Conservation (phyloP, 2,329 filamentous ascomycete species). For the Nemania sp. region DNA sequence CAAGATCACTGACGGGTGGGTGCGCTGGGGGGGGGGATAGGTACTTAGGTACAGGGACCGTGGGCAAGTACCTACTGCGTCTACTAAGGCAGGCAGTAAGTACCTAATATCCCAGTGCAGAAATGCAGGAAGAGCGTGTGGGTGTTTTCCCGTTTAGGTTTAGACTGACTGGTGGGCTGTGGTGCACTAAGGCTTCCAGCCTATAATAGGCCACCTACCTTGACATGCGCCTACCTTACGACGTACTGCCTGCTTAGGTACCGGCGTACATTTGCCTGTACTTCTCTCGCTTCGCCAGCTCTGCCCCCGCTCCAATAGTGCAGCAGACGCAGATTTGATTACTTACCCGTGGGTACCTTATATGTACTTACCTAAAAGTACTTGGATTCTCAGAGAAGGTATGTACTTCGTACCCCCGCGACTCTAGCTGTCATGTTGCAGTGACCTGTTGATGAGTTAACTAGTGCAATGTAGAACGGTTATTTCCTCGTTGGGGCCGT, state of each 20-base stretch:
- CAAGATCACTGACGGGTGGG: constrained; percentile 35
- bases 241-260: no score
- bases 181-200: no score
- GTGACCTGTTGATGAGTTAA: no score
- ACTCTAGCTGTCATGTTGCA: no score
- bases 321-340: not conserved
- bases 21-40: constrained; percentile 22
- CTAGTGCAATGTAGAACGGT: no score
- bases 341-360: no score
- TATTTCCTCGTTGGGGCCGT: no score
- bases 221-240: not conserved
- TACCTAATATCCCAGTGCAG: not conserved
- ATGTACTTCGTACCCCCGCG: no score
- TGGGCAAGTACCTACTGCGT: not conserved
- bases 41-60: constrained; percentile 3
- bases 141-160: constrained; percentile 21
- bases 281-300: not conserved
- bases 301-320: constrained; percentile 2
- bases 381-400: no score
- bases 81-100: constrained; percentile 1
- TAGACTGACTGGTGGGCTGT: constrained; percentile 8
- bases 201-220: not conserved
- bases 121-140: constrained; percentile 6
- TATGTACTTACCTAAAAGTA: no score
- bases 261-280: not conserved